Percentiles rank a stretch among this genome's conserved stretches.
Conservation (phyloP, 768 basidiomycete genomes). For the Leucosporidium scottii region DNA sequence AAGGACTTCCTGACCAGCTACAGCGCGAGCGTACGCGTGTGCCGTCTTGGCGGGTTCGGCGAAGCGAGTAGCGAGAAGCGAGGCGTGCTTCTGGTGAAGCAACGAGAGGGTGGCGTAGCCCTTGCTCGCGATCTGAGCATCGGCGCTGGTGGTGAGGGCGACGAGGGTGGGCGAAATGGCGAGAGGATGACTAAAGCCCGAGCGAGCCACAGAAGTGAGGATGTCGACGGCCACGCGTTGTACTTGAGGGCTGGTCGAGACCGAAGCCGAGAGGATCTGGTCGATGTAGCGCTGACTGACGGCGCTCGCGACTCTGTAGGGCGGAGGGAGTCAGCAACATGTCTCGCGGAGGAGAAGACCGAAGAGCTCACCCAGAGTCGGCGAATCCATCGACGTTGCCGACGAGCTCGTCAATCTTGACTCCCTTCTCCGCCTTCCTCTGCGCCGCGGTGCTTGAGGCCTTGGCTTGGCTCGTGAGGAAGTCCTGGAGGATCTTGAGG, state of each 20-base stretch:
- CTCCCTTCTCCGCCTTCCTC: conserved; percentile 42
- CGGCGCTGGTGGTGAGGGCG: conserved; percentile 56
- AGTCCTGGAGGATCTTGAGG: conserved; percentile 84
- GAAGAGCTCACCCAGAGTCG: conserved; percentile 73
- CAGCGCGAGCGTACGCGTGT: conserved; percentile 71
- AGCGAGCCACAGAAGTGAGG: conserved; percentile 83
- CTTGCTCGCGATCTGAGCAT: conserved; percentile 55
- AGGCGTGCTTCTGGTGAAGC: conserved; percentile 80
- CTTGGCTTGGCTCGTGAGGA: conserved; percentile 48
- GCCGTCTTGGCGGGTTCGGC: conserved; percentile 70
- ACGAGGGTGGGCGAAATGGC: conserved; percentile 52
- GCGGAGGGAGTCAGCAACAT: neutral
- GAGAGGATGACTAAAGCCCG: conserved; percentile 90
- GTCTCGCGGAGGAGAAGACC: neutral
- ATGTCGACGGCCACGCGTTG: conserved; percentile 66
- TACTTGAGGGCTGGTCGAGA: conserved; percentile 53
- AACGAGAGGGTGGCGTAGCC: conserved; percentile 73
- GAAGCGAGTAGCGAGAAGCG: conserved; percentile 79
- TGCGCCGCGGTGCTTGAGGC: neutral
- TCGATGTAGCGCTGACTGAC: conserved; percentile 86
- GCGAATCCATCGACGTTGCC: conserved; percentile 94
- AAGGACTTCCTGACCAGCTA: conserved; percentile 46
- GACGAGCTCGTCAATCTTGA: conserved; percentile 88
- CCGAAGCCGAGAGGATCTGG: conserved; percentile 70
- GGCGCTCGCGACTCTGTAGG: conserved; percentile 76